A percentile compares a stretch with the other conserved stretches of the same genome.
Conservation (phyloP, 2,329 filamentous ascomycete species). For the Dactylellina drechsleri region DNA sequence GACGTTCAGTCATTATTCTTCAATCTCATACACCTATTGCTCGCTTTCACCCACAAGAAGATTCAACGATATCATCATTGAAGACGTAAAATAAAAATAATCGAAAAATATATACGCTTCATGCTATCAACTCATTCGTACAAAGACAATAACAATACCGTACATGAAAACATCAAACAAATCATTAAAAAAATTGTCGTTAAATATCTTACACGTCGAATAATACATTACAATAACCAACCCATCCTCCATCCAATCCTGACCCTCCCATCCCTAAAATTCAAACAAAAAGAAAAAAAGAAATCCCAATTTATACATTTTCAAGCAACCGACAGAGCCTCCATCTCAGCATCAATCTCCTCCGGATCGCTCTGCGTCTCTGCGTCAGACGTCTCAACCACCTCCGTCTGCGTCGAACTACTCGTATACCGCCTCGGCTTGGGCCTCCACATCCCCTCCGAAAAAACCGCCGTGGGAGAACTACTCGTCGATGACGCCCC, state of each 20-base stretch:
- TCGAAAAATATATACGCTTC: too few relatives aligned
- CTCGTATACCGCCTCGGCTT: conserved; percentile 26
- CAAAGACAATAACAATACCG: background rate
- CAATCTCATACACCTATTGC: too few relatives aligned
- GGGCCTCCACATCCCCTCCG: conserved; percentile 16
- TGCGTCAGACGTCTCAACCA: conserved; percentile 30
- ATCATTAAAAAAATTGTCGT: background rate
- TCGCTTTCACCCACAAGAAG: too few relatives aligned
- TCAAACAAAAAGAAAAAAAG: too few relatives aligned
- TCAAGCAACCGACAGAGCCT: conserved; percentile 4
- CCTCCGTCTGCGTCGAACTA: conserved; percentile 45
- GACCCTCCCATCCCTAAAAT: too few relatives aligned
- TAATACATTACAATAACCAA: background rate
- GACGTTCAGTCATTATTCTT: background rate
- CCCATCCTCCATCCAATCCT: background rate
- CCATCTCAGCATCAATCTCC: conserved; percentile 46
- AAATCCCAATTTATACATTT: background rate
- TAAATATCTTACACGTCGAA: conserved; percentile 35
- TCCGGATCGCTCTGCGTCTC: conserved; percentile 48
- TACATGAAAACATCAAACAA: conserved; percentile 4
- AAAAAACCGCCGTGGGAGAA: conserved; percentile 13
- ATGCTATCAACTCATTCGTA: too few relatives aligned
- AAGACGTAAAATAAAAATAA: too few relatives aligned
- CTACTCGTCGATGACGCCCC: conserved; percentile 14
- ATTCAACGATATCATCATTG: too few relatives aligned